Evolutionary conservation across 441 rosid genomes (phyloP), one percentile per base, ranked within the genome.

Genomic region (Adansonia gregorii): DNA sequence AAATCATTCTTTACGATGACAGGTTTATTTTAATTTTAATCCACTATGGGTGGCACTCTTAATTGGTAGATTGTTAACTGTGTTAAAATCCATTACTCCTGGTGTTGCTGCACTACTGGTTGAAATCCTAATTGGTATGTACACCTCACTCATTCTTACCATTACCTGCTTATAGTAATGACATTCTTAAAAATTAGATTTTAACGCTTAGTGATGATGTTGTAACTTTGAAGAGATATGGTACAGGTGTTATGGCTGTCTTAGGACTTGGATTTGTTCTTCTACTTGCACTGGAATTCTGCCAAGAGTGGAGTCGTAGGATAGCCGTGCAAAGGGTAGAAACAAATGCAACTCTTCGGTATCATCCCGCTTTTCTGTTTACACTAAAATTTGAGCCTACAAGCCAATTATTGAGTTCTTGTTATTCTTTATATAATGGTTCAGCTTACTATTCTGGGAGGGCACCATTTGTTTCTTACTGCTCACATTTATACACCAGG

Each of bases 21-120:
- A 92, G 97, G 93, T 88, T 27, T 94, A 97, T 80, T 86, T 89
- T 81, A 90, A 90, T 81, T 86, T 89, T 81, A 90, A 89, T 79
- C 94, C 95, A 3, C 94, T 94, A 2, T 93, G 98, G 97, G 89
- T 93, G 76, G 97, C 97, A 72, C 91, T 91, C 86, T 90, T 92
- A 3, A 93, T 94, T 31, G 97, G 97, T 56, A 83, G 93, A 39
- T 76, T 94, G 81, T 81, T 94, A 80, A 97, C 92, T 78, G 94
- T 94, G 83, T 83, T 94, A 64, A 91, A 92, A 84, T 91, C 97
- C 31, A 84, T 90, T 71, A 94, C 94, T 1, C 93, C 90, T 7
- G 97, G 97, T 24, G 91, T 93, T 66, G 89, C 95, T 68, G 97
- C 97, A 0, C 86, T 94, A 55, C 98, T 97, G 3, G 88, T 93